Percentiles rank a stretch among this genome's conserved stretches.
These are phyloP conservation scores for Talaromyces proteolyticus DNA, from an alignment of 495 filamentous ascomycete genomes.

Conservation along the genomic window DNA sequence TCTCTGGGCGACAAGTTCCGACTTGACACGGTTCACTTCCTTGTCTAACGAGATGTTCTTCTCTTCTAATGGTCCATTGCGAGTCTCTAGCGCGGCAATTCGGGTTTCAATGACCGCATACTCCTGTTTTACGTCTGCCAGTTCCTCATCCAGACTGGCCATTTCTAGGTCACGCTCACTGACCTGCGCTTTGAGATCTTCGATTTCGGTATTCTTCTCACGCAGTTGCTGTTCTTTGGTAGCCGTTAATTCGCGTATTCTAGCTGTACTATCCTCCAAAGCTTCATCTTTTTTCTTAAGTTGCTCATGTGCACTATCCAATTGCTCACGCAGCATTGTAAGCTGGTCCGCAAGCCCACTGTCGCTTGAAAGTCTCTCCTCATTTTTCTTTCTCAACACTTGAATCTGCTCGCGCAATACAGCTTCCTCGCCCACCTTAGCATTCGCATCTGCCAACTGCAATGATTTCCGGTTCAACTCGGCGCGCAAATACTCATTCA, in stretches of 20 bases:
- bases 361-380: slow-evolving; percentile 12
- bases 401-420: slow-evolving; percentile 27
- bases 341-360: neutral
- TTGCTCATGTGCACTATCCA: slow-evolving; percentile 31
- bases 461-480: slow-evolving; percentile 31
- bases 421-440: slow-evolving; percentile 15
- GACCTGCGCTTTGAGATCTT: slow-evolving; percentile 33
- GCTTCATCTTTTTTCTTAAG: slow-evolving; percentile 28
- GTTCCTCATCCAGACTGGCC: slow-evolving; percentile 29
- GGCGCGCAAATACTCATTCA: slow-evolving; percentile 31
- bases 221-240: slow-evolving; percentile 29
- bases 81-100: slow-evolving; percentile 28
- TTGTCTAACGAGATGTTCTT: slow-evolving; percentile 37
- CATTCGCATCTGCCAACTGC: slow-evolving; percentile 24
- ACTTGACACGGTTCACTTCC: slow-evolving; percentile 32
- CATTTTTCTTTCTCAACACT: slow-evolving; percentile 23
- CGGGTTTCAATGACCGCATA: slow-evolving; percentile 29
- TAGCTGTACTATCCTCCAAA: slow-evolving; percentile 31
- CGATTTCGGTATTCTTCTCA: slow-evolving; percentile 34
- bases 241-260: slow-evolving; percentile 28
- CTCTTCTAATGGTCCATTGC: slow-evolving; percentile 35
- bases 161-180: slow-evolving; percentile 28
- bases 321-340: slow-evolving; percentile 26
- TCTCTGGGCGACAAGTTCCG: slow-evolving; percentile 37
- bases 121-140: slow-evolving; percentile 26